Conservation (phyloP, 73 alveolate genomes). For the Stentor coeruleus region DNA sequence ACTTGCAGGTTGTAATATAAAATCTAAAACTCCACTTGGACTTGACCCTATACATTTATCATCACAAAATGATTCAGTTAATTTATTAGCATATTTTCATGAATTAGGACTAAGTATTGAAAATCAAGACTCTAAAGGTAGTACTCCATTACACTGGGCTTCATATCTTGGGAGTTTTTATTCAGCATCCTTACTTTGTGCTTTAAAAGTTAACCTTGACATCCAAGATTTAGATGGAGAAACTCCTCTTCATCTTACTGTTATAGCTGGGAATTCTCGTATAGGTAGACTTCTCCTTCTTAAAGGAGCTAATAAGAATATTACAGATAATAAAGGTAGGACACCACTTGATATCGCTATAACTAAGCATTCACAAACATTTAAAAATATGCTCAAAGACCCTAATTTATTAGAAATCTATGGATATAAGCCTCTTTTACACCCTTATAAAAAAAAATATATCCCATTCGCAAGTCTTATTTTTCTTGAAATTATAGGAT, state of each 20-base stretch:
- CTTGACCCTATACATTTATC: constrained; percentile 55
- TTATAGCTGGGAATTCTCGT: constrained; percentile 47
- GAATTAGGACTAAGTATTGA: constrained; percentile 56
- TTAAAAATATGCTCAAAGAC: constrained; percentile 17
- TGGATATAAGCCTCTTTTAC: background rate
- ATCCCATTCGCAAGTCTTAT: background rate
- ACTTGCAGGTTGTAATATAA: constrained; percentile 23
- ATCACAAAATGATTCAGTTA: constrained; percentile 22
- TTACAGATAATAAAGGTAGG: constrained; percentile 68
- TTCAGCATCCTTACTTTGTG: constrained; percentile 60
- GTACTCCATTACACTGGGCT: constrained; percentile 93
- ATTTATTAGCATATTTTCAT: constrained; percentile 1
- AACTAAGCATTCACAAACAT: constrained; percentile 26
- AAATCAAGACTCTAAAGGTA: constrained; percentile 53
- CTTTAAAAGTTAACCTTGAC: constrained; percentile 60
- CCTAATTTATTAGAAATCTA: background rate
- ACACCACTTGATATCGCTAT: constrained; percentile 65
- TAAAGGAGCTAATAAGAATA: constrained; percentile 70
- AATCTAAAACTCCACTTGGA: constrained; percentile 56
- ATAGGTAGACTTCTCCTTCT: constrained; percentile 69
- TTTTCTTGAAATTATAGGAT: background rate
- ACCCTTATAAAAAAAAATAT: background rate
- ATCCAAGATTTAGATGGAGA: constrained; percentile 62
- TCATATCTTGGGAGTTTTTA: constrained; percentile 65
- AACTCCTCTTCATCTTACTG: constrained; percentile 84